phyloP scores from a whole-genome alignment of 2,329 filamentous ascomycete genomes.

The Aschersonia sp. region DNA sequence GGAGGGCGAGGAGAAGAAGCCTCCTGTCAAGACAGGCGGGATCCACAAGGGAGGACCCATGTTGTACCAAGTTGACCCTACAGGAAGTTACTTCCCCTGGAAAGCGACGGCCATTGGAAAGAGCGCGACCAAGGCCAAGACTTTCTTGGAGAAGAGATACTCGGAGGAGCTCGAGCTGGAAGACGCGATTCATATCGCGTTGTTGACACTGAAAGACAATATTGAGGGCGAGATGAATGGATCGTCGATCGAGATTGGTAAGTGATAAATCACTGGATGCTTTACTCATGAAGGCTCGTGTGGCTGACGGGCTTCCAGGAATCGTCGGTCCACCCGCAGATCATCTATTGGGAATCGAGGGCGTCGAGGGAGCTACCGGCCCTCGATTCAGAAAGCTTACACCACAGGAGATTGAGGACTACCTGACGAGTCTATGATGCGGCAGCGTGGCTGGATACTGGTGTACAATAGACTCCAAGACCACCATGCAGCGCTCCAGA shows the following conservation, averaged over 20 bases:
- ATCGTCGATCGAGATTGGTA: conserved; percentile 95
- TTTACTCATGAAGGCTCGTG: conserved; percentile 10
- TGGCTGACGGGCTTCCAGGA: conserved; percentile 31
- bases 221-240: conserved; percentile 99
- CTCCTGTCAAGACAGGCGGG: conserved; percentile 77
- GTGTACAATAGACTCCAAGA: no score
- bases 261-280: conserved; percentile 13
- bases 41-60: conserved; percentile 93
- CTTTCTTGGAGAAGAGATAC: conserved; percentile 97
- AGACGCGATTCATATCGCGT: conserved; percentile 94
- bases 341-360: conserved; percentile 81
- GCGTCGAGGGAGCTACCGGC: conserved; percentile 70
- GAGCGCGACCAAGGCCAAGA: conserved; percentile 96
- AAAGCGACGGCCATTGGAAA: conserved; percentile 99
- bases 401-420: conserved; percentile 98
- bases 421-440: conserved; percentile 87
- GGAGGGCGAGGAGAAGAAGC: conserved; percentile 58
- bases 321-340: conserved; percentile 92
- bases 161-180: conserved; percentile 93
- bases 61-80: conserved; percentile 98
- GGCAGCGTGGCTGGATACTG: conserved; percentile 7
- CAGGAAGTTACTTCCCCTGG: conserved; percentile 97
- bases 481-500: no score
- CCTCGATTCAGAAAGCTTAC: conserved; percentile 88
- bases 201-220: conserved; percentile 95